Conservation (phyloP, 345 rosid species). For the Mercurialis annua region DNA sequence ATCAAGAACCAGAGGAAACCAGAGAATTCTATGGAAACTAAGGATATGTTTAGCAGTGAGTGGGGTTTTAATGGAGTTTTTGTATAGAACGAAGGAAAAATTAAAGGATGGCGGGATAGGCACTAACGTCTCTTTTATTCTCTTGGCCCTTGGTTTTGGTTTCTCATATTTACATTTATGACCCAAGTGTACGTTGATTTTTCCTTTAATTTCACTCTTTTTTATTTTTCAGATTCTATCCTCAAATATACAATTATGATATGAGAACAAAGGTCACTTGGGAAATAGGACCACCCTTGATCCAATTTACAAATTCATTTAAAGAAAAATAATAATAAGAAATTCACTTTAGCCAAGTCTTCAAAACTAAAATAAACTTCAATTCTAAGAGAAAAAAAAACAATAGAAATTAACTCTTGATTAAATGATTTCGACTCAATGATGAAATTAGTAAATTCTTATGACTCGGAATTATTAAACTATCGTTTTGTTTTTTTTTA, state of each 20-base stretch:
- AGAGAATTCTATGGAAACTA: not conserved
- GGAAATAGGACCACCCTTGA: no score
- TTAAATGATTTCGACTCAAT: no score
- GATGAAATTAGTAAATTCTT: no score
- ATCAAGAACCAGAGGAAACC: conserved; percentile 8
- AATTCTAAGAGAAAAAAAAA: no score
- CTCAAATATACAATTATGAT: not conserved
- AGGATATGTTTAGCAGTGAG: not conserved
- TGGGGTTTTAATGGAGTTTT: not conserved
- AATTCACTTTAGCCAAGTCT: no score
- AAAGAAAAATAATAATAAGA: no score
- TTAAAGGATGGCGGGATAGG: conserved; percentile 22
- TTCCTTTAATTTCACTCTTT: not conserved
- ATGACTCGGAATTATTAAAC: no score
- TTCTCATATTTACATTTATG: not conserved
- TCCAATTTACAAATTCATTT: no score
- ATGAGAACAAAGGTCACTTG: no score
- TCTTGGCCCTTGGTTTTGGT: not conserved
- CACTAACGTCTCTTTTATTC: conserved; percentile 24
- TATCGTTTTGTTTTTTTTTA: no score
- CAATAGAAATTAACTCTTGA: no score
- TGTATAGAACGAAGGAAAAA: not conserved
- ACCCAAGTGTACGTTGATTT: conserved; percentile 2
- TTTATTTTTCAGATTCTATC: not conserved
- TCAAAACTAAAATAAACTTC: no score